Conservation (phyloP, 2,329 filamentous ascomycete species). For the Remersonia thermophila region DNA sequence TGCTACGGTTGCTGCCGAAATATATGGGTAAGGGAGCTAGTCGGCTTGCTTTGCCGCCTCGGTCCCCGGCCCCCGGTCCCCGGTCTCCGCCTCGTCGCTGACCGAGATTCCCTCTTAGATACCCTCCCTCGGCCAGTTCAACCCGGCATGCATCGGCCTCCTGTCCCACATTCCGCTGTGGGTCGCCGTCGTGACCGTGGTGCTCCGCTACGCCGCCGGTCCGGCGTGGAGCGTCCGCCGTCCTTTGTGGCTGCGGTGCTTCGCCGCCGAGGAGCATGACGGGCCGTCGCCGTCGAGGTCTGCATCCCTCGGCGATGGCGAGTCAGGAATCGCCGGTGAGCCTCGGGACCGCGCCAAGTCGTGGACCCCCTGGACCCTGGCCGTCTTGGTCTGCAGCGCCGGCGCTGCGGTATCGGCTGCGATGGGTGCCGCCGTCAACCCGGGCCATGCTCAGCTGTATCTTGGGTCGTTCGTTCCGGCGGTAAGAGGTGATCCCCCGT, state of each 20-base stretch:
- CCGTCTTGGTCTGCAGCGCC: constrained; percentile 21
- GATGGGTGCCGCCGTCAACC: too few species aligned
- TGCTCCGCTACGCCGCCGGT: constrained; percentile 21
- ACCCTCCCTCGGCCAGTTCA: background rate
- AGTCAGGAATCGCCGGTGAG: too few species aligned
- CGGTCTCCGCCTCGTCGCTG: too few species aligned
- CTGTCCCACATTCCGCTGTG: constrained; percentile 23
- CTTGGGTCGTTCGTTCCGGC: too few species aligned
- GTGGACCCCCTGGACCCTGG: constrained; percentile 21
- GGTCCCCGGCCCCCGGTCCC: too few species aligned
- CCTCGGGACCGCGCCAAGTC: background rate
- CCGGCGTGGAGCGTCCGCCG: constrained; percentile 22
- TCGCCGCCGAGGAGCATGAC: constrained; percentile 20
- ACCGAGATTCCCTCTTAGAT: constrained; percentile 2
- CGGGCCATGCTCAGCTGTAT: too few species aligned
- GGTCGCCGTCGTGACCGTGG: constrained; percentile 20
- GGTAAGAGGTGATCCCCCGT: too few species aligned
- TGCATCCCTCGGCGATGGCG: too few species aligned
- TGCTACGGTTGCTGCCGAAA: constrained; percentile 23
- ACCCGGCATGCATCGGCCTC: constrained; percentile 18
- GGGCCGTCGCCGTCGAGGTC: too few species aligned
- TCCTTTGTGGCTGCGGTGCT: constrained; percentile 24
- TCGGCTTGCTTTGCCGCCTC: too few species aligned
- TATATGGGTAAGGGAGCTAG: constrained; percentile 20
- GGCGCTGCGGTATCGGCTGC: constrained; percentile 17